These are phyloP conservation scores for Aspergillus haitiensis DNA, from an alignment of 495 filamentous ascomycete genomes.

Conservation along the genomic window DNA sequence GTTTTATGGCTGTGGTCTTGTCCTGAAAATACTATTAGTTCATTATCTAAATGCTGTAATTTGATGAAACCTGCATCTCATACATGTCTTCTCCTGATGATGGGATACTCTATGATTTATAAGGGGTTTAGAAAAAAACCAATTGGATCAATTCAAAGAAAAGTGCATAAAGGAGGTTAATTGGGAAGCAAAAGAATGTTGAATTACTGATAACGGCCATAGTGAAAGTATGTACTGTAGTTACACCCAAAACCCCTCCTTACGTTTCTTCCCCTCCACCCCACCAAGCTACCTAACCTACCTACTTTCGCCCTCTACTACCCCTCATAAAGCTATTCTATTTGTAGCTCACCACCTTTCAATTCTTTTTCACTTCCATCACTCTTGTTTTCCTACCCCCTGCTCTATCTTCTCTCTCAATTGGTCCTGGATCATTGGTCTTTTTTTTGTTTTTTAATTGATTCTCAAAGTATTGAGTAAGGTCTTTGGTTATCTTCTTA, in stretches of 20 bases:
- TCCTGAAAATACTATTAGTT: too few species aligned
- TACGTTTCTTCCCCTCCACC: constrained; percentile 23
- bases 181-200: neutral
- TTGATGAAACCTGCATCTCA: too few species aligned
- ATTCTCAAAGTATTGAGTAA: neutral
- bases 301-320: constrained; percentile 21
- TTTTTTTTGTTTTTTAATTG: neutral
- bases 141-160: neutral
- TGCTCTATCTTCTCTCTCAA: constrained; percentile 13
- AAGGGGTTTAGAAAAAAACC: too few species aligned
- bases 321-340: constrained; percentile 19
- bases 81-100: too few species aligned
- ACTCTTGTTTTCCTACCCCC: constrained; percentile 13
- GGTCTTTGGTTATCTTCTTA: constrained; percentile 17
- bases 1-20: too few species aligned
- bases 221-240: neutral
- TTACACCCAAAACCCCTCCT: constrained; percentile 7
- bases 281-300: constrained; percentile 15
- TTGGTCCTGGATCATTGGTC: neutral
- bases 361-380: constrained; percentile 14
- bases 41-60: too few species aligned
- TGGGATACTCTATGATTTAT: too few species aligned
- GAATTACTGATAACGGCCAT: constrained; percentile 1
- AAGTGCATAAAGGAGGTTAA: neutral
- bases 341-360: constrained; percentile 10